Percentiles rank a stretch among this genome's conserved stretches.
Evolutionary conservation across 2,329 filamentous ascomycete genomes (phyloP).

Genomic region (Diatrype stigma): DNA sequence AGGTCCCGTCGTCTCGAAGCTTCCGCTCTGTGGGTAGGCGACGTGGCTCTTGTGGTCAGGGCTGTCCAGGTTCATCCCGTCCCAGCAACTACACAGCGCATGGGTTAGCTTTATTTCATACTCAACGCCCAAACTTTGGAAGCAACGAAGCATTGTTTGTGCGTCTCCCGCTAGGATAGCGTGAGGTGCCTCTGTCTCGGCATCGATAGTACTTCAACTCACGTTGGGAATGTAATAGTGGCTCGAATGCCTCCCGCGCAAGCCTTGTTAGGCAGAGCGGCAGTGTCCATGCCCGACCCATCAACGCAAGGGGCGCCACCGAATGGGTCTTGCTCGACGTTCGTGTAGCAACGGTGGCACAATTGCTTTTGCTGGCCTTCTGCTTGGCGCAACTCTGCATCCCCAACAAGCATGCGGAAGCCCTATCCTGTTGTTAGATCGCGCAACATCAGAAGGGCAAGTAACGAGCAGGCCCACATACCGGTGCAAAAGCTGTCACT

Average conservation of each 20-base stretch:
- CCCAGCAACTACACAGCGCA: conserved; percentile 17
- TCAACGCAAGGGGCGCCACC: conserved; percentile 20
- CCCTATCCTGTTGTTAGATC: conserved; percentile 7
- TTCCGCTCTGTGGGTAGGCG: conserved; percentile 14
- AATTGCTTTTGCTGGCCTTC: conserved; percentile 18
- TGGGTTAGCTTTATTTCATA: too few relatives aligned
- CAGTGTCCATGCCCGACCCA: conserved; percentile 11
- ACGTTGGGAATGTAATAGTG: conserved; percentile 20
- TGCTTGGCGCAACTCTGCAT: conserved; percentile 12
- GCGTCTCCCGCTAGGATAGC: too few relatives aligned
- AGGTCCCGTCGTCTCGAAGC: conserved; percentile 15
- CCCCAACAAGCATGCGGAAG: conserved; percentile 23
- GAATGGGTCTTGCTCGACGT: conserved; percentile 17
- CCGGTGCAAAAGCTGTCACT: conserved; percentile 20
- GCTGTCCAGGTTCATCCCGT: conserved; percentile 24
- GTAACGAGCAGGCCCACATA: conserved; percentile 3
- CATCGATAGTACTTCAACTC: conserved; percentile 1
- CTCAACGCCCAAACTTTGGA: background rate
- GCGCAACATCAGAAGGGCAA: background rate
- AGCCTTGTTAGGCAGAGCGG: conserved; percentile 12
- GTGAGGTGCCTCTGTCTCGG: too few relatives aligned
- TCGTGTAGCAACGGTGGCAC: conserved; percentile 20
- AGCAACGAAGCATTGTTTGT: too few relatives aligned
- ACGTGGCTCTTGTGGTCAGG: conserved; percentile 24
- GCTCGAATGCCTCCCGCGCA: conserved; percentile 18